phyloP scores from a whole-genome alignment of 2,329 filamentous ascomycete genomes.

The Colletotrichum filicis region DNA sequence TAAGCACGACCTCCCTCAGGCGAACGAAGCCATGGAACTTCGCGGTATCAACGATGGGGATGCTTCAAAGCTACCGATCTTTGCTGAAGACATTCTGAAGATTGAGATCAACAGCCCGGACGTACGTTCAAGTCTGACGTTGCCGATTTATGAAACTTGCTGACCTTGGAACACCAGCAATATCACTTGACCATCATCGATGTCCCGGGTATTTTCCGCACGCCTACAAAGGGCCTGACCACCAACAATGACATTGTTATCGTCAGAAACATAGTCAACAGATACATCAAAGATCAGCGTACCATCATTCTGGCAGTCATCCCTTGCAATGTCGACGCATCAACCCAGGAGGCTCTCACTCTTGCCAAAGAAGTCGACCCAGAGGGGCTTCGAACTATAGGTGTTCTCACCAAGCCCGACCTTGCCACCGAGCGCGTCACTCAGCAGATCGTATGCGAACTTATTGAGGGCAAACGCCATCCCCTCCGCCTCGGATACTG shows the following conservation, averaged over 20 bases:
- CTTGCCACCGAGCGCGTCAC: slow-evolving; percentile 55
- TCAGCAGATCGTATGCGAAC: slow-evolving; percentile 51
- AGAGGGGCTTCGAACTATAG: slow-evolving; percentile 53
- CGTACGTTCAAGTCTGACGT: slow-evolving; percentile 38
- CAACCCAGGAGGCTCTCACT: slow-evolving; percentile 53
- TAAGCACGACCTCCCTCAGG: slow-evolving; percentile 39
- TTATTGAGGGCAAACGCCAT: slow-evolving; percentile 52
- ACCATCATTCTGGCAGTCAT: slow-evolving; percentile 63
- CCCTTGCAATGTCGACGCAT: slow-evolving; percentile 52
- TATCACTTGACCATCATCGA: slow-evolving; percentile 64
- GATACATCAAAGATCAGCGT: slow-evolving; percentile 56
- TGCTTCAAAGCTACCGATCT: slow-evolving; percentile 41
- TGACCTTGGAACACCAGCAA: slow-evolving; percentile 40
- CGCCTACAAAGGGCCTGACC: slow-evolving; percentile 47
- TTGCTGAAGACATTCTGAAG: slow-evolving; percentile 58
- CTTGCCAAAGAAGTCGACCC: slow-evolving; percentile 51
- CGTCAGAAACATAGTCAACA: slow-evolving; percentile 58
- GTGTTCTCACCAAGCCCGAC: slow-evolving; percentile 70
- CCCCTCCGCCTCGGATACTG: slow-evolving; percentile 59
- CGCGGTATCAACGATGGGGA: slow-evolving; percentile 35
- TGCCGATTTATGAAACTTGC: not conserved
- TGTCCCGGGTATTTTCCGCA: slow-evolving; percentile 63
- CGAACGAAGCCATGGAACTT: slow-evolving; percentile 58
- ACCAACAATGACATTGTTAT: slow-evolving; percentile 56
- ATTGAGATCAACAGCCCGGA: slow-evolving; percentile 58